phyloP scores from a whole-genome alignment of 2,329 filamentous ascomycete species.

The Monosporascus sp. region DNA sequence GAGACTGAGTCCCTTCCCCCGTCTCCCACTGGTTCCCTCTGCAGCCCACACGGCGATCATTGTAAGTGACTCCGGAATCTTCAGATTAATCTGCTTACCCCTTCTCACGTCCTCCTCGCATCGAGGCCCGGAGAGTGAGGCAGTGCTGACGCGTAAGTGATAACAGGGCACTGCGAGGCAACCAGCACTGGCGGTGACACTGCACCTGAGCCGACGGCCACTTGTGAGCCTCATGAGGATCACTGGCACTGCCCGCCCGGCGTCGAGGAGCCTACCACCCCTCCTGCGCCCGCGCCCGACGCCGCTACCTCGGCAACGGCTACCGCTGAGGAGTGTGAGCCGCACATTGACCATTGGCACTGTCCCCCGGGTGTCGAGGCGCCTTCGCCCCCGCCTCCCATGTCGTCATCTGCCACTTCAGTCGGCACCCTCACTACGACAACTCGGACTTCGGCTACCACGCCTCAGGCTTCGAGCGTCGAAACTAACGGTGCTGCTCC shows the following conservation, averaged over 20 bases:
- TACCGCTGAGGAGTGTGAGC: too few relatives aligned
- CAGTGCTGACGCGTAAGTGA: background rate
- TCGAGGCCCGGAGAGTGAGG: background rate
- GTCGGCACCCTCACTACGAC: too few relatives aligned
- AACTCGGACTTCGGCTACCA: too few relatives aligned
- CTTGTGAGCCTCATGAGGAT: slow-evolving; percentile 1
- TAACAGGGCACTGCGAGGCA: background rate
- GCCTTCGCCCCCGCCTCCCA: background rate
- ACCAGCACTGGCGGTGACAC: background rate
- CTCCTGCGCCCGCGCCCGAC: background rate
- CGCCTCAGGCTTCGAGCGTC: too few relatives aligned
- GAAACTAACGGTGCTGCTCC: background rate
- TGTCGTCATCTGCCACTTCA: background rate
- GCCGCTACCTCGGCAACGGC: background rate
- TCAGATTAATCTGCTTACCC: background rate
- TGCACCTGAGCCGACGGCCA: background rate
- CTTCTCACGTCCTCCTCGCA: background rate
- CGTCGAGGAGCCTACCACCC: slow-evolving; percentile 5
- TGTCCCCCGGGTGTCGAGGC: background rate
- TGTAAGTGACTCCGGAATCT: slow-evolving; percentile 2
- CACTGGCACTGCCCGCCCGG: slow-evolving; percentile 4
- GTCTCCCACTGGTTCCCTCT: slow-evolving; percentile 8
- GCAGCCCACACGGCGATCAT: slow-evolving; percentile 8
- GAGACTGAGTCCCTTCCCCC: slow-evolving; percentile 1
- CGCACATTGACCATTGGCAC: too few relatives aligned